Evolutionary conservation across 2,329 filamentous ascomycete genomes (phyloP), one percentile per base, ranked within the genome.

Genomic region (Monosporascus sp.): DNA sequence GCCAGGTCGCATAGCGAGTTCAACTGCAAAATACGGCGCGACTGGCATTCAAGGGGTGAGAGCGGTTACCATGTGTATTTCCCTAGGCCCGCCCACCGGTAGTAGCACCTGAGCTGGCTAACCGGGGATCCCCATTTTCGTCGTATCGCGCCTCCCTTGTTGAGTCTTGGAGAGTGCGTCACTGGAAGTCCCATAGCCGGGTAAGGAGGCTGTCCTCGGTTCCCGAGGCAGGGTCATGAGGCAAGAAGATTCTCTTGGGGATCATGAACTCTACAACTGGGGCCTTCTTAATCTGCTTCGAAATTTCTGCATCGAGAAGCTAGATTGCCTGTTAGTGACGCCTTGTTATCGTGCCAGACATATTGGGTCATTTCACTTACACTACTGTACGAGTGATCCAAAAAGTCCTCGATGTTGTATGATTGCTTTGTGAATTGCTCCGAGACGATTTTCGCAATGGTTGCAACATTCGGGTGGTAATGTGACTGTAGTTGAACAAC

Each of bases 361-460:
- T 17, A 14, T 37, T 35, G 24, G 49, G 17, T 40, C 15, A 46
- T 43, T 48, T 50, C 18, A 80, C 82, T 79, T 80, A 87, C 86
- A 67, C 84, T 89, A 63, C 78, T 82, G 71, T 97, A 99, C 0
- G 90, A 93, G 69, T 97, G 91, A 67, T 99, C 94, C 48, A 97
- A 74, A 71, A 99, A 99, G 67, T 99, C 94, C 67, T 99, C 94
- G n/a, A 97, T 74, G 63, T 91, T 94, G 72, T 97, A 99, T 3
- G 87, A 81, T 61, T 91, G 86, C 74, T 99, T 99, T 2, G 94
- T 99, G 70, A 97, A 99, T 69, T 97, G 94, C 72, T 97, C 91
- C 2, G 89, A 89, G 53, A 99, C 85, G 58, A 99, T 96, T 71
- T 91, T 94, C 45, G 91, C 88, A 61, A 99, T 85, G 3, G 92